These are phyloP conservation scores for Inosperma sp. DNA, from an alignment of 768 basidiomycete genomes.

Conservation along the genomic window DNA sequence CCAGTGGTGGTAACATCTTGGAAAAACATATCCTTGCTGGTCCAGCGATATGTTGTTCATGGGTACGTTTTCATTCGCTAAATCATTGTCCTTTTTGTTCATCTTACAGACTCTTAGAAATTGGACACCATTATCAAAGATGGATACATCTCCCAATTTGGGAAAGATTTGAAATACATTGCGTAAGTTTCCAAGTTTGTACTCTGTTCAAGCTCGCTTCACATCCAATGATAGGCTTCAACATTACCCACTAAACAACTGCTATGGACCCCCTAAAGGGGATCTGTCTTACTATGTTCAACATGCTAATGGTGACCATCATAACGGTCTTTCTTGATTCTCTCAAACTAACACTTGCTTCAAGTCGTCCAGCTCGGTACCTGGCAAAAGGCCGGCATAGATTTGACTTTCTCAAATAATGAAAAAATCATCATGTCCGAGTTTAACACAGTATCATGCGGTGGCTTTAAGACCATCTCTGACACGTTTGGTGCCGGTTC, in stretches of 20 bases:
- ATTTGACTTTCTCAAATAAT: conserved; percentile 27
- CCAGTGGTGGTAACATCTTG: conserved; percentile 37
- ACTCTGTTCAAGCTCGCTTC: neutral
- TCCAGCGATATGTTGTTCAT: conserved; percentile 48
- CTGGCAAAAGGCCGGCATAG: conserved; percentile 47
- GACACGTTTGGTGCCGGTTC: conserved; percentile 48
- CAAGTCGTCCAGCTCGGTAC: conserved; percentile 37
- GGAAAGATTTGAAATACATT: conserved; percentile 43
- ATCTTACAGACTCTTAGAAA: conserved; percentile 28
- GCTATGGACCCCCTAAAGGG: conserved; percentile 32
- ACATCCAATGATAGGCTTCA: conserved; percentile 31
- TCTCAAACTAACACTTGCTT: conserved; percentile 1
- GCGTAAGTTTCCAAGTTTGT: conserved; percentile 29
- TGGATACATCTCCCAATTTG: conserved; percentile 37
- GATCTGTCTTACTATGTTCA: conserved; percentile 41
- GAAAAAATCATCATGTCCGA: conserved; percentile 48
- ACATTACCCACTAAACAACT: conserved; percentile 52
- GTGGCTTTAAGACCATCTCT: conserved; percentile 46
- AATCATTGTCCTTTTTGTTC: neutral
- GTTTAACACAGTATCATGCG: conserved; percentile 52
- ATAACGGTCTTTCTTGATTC: neutral
- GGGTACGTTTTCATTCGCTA: conserved; percentile 33
- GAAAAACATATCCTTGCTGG: conserved; percentile 40
- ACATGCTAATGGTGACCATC: conserved; percentile 41
- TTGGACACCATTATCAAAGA: conserved; percentile 39